Percentiles rank a stretch among this genome's conserved stretches.
Evolutionary conservation across 2,329 filamentous ascomycete species (phyloP).

Genomic region (Fusarium goolgardi): DNA sequence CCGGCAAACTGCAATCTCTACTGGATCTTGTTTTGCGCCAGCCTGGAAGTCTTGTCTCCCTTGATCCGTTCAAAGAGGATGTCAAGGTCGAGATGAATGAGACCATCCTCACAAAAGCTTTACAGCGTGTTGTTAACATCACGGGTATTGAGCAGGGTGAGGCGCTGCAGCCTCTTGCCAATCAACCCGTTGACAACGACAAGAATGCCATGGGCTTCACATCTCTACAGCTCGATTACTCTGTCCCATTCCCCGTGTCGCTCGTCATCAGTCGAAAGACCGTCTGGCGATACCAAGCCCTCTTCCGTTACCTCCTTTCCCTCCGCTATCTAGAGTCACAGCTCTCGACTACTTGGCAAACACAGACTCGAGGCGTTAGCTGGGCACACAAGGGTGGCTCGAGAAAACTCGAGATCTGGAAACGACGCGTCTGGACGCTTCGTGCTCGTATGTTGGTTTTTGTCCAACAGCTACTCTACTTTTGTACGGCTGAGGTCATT

Average conservation of each 20-base stretch:
- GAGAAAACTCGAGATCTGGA: conserved; percentile 86
- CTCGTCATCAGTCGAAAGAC: conserved; percentile 97
- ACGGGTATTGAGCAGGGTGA: conserved; percentile 94
- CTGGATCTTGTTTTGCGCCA: conserved; percentile 98
- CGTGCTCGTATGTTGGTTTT: conserved; percentile 96
- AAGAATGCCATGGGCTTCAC: conserved; percentile 92
- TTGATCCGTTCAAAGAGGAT: conserved; percentile 98
- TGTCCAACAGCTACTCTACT: conserved; percentile 95
- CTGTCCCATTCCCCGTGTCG: conserved; percentile 93
- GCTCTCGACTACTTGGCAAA: conserved; percentile 88
- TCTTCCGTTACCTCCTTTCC: conserved; percentile 93
- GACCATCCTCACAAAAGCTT: conserved; percentile 88
- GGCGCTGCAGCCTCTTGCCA: conserved; percentile 77
- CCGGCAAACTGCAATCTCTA: conserved; percentile 91
- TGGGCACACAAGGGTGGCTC: conserved; percentile 86
- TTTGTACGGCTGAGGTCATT: conserved; percentile 96
- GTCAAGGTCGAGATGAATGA: conserved; percentile 98
- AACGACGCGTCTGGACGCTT: conserved; percentile 90
- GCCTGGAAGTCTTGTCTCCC: conserved; percentile 89
- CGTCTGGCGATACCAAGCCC: conserved; percentile 93
- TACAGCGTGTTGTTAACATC: conserved; percentile 97
- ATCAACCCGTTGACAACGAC: conserved; percentile 78
- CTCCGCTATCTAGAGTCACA: conserved; percentile 90
- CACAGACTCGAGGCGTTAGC: conserved; percentile 81
- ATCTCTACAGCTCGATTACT: conserved; percentile 92